phyloP scores from a whole-genome alignment of 768 basidiomycete genomes.

The Panus rudis region DNA sequence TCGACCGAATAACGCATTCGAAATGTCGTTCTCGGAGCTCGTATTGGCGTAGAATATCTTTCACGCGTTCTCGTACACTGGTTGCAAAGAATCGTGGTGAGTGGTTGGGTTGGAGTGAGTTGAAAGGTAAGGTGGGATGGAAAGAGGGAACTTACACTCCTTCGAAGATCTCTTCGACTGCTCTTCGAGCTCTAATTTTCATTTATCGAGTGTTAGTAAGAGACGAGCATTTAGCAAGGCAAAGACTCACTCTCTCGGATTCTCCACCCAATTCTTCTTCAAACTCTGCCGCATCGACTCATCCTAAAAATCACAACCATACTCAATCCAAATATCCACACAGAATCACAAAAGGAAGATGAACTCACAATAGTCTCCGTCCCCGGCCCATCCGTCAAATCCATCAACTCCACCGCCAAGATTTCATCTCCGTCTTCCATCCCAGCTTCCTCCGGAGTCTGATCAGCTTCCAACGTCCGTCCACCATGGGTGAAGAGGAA shows the following conservation, averaged over 20 bases:
- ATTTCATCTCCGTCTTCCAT: conserved; percentile 90
- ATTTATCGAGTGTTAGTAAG: neutral
- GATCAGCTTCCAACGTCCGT: conserved; percentile 68
- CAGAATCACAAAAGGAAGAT: neutral
- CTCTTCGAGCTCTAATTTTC: conserved; percentile 71
- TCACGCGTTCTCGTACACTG: conserved; percentile 80
- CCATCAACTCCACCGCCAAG: conserved; percentile 85
- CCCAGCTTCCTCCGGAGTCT: conserved; percentile 79
- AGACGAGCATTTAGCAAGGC: neutral
- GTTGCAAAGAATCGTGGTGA: conserved; percentile 1
- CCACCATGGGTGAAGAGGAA: conserved; percentile 86
- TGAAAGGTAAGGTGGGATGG: neutral
- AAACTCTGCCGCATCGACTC: conserved; percentile 63
- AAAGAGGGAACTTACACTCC: conserved; percentile 53
- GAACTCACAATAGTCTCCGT: conserved; percentile 51
- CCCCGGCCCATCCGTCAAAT: conserved; percentile 65
- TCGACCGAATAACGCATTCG: conserved; percentile 86
- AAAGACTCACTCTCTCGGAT: conserved; percentile 59
- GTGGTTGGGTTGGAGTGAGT: neutral
- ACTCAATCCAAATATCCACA: neutral
- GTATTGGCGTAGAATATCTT: conserved; percentile 81
- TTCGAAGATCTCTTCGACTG: conserved; percentile 81
- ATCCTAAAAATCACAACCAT: conserved; percentile 55
- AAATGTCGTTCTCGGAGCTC: conserved; percentile 89
- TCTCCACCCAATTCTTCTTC: conserved; percentile 76